phyloP scores from a whole-genome alignment of 1,284 basidiomycete species.

The Rhodotorula sp. region DNA sequence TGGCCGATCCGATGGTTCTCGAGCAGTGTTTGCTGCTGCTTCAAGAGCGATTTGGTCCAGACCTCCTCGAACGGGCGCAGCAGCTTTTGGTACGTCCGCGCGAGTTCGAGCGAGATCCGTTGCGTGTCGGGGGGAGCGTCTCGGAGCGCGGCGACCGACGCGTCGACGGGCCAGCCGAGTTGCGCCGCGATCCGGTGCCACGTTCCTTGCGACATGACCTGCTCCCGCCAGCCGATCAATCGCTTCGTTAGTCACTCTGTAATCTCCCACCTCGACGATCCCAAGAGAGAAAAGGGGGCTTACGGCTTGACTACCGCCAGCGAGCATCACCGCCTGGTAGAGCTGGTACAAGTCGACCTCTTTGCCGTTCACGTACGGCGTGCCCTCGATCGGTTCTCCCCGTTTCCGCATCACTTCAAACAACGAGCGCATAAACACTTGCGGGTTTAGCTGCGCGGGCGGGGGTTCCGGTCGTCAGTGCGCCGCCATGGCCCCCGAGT shows the following conservation, averaged over 20 bases:
- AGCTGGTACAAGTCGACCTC: conserved; percentile 43
- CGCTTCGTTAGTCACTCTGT: too few relatives aligned
- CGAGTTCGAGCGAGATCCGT: conserved; percentile 39
- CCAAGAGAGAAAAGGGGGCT: background rate
- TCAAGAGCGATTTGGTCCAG: conserved; percentile 29
- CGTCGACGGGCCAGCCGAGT: conserved; percentile 37
- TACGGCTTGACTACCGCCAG: conserved; percentile 35
- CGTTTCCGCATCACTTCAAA: conserved; percentile 43
- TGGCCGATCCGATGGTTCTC: conserved; percentile 19
- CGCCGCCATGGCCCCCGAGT: background rate
- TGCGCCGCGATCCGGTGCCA: conserved; percentile 42
- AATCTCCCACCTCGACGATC: too few relatives aligned
- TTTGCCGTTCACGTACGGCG: conserved; percentile 39
- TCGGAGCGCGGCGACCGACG: conserved; percentile 5
- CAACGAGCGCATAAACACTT: conserved; percentile 42
- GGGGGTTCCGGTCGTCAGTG: background rate
- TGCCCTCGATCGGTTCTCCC: conserved; percentile 41
- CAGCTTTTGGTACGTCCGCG: conserved; percentile 35
- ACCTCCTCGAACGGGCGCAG: conserved; percentile 43
- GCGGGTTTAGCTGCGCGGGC: conserved; percentile 36
- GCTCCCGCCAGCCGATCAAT: background rate
- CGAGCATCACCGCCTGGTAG: conserved; percentile 38
- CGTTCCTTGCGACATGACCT: conserved; percentile 34
- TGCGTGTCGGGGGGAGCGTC: conserved; percentile 27
- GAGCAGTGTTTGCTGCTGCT: conserved; percentile 29